Conservation (phyloP, 345 rosid species). For the Corymbia maculata region DNA sequence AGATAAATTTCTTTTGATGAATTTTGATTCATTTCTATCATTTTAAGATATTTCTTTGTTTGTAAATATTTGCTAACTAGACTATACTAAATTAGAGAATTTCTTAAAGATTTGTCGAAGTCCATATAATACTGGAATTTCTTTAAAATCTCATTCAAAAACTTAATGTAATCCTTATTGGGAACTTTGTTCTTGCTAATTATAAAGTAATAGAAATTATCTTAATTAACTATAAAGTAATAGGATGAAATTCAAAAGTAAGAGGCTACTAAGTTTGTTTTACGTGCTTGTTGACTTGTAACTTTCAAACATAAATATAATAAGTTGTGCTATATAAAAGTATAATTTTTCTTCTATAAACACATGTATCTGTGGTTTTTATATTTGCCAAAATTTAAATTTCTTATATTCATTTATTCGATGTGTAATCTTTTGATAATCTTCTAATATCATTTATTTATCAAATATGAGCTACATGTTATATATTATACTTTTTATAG, state of each 20-base stretch:
- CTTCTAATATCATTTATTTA: too few species aligned
- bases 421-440: too few species aligned
- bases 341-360: too few species aligned
- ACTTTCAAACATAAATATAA: too few species aligned
- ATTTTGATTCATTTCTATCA: neutral
- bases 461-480: too few species aligned
- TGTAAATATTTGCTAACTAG: neutral
- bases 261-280: neutral
- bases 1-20: neutral
- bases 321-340: neutral
- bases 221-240: neutral
- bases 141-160: neutral
- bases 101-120: neutral
- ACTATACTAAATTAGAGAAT: neutral
- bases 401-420: neutral
- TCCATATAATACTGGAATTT: neutral
- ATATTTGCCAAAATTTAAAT: neutral
- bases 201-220: too few species aligned
- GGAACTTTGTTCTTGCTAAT: neutral
- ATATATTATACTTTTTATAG: too few species aligned
- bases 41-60: neutral
- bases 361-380: neutral
- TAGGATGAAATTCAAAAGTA: neutral
- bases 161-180: neutral
- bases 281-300: neutral